phyloP scores from a whole-genome alignment of 2,329 filamentous ascomycete genomes.

The Penicillium glabrum region DNA sequence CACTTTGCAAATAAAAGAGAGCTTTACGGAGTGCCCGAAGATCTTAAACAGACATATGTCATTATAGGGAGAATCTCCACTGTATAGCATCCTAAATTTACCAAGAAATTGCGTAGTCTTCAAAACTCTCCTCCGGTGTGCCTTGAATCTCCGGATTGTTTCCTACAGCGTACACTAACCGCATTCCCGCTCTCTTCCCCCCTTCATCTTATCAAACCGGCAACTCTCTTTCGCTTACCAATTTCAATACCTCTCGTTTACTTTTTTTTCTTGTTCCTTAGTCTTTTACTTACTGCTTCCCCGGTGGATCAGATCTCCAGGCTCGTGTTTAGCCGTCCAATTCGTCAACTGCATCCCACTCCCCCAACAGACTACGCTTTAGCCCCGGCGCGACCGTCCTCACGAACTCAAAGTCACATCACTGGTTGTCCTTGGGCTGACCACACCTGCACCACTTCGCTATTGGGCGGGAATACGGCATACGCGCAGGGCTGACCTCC shows the following conservation, averaged over 20 bases:
- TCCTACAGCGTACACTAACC: slow-evolving; percentile 7
- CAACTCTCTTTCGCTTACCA: slow-evolving; percentile 11
- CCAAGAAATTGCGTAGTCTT: background rate
- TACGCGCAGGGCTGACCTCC: slow-evolving; percentile 12
- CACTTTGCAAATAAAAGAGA: background rate
- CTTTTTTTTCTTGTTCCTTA: slow-evolving; percentile 5
- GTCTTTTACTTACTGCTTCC: background rate
- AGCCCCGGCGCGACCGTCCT: slow-evolving; percentile 33
- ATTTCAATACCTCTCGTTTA: slow-evolving; percentile 12
- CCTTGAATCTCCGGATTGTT: slow-evolving; percentile 21
- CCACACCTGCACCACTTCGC: slow-evolving; percentile 2
- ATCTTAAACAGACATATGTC: background rate
- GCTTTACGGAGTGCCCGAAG: background rate
- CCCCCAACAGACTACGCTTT: slow-evolving; percentile 8
- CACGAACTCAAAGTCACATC: slow-evolving; percentile 16
- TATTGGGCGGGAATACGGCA: slow-evolving; percentile 14
- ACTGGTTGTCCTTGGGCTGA: slow-evolving; percentile 20
- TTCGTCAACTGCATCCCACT: background rate
- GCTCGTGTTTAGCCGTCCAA: background rate
- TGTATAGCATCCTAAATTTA: slow-evolving; percentile 3
- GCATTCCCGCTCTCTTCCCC: slow-evolving; percentile 13
- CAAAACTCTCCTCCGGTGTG: slow-evolving; percentile 3
- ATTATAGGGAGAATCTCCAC: slow-evolving; percentile 4
- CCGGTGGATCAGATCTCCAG: background rate
- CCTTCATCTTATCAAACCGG: slow-evolving; percentile 2